A percentile compares a stretch with the other conserved stretches of the same genome.
phyloP scores from a whole-genome alignment of 306 rosid genomes.

The Prunus campanulata region DNA sequence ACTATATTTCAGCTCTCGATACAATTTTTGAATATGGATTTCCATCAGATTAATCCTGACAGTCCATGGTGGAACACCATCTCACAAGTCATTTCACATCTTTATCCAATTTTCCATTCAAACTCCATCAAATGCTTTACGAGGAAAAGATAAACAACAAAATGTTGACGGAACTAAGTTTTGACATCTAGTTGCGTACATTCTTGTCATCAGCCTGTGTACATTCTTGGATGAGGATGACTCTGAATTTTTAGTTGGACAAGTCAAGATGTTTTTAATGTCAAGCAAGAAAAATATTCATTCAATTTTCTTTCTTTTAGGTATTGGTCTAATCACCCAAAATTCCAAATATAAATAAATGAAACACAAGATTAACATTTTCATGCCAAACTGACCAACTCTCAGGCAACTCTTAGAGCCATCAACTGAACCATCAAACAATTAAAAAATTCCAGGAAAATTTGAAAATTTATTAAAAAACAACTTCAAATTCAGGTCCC shows the following conservation, averaged over 20 bases:
- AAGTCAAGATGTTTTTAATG: constrained; percentile 14
- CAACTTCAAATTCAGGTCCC: not conserved
- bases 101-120: constrained; percentile 10
- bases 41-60: constrained; percentile 2
- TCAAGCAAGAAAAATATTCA: not conserved
- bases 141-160: constrained; percentile 10
- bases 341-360: not conserved
- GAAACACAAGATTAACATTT: not conserved
- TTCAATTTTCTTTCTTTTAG: not conserved
- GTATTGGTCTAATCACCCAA: not conserved
- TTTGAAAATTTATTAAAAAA: not conserved
- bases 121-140: not conserved
- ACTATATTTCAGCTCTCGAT: not conserved
- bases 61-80: constrained; percentile 18
- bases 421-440: not conserved
- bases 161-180: not conserved
- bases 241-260: constrained; percentile 16
- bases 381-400: not conserved
- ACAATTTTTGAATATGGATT: constrained; percentile 2
- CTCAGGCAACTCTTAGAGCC: not conserved
- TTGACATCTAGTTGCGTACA: constrained; percentile 16
- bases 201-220: constrained; percentile 10
- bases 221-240: not conserved
- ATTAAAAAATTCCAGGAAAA: not conserved
- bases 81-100: constrained; percentile 12